Percentiles rank a stretch among this genome's conserved stretches.
Evolutionary conservation across 768 basidiomycete species (phyloP).

Genomic region (Amyloporia xantha): DNA sequence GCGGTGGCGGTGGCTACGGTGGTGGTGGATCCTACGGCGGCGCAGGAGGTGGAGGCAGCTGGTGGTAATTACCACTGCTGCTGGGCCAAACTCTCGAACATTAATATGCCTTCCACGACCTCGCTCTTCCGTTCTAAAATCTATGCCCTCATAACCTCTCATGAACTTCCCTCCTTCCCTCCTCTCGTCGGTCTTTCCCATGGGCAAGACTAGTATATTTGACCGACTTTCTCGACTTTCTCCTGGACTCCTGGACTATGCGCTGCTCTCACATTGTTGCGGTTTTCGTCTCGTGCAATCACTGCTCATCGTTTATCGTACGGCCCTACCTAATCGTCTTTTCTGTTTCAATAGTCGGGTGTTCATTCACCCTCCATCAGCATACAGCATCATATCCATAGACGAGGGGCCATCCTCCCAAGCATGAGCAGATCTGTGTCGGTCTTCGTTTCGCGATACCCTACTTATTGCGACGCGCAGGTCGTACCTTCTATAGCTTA

Average conservation of each 20-base stretch:
- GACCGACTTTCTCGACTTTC: constrained; percentile 16
- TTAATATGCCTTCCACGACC: constrained; percentile 2
- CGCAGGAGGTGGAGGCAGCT: constrained; percentile 27
- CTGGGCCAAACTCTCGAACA: neutral
- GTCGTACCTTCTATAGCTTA: constrained; percentile 40
- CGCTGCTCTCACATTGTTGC: constrained; percentile 54
- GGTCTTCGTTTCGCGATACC: constrained; percentile 50
- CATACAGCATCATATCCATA: constrained; percentile 26
- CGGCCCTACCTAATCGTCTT: constrained; percentile 35
- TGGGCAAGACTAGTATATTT: neutral
- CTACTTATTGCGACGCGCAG: constrained; percentile 42
- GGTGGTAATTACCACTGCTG: constrained; percentile 39
- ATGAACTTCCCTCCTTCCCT: too few relatives aligned
- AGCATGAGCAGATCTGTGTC: constrained; percentile 45
- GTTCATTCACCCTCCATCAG: constrained; percentile 11
- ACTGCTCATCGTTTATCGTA: constrained; percentile 41
- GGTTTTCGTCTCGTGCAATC: constrained; percentile 49
- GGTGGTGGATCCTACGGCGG: constrained; percentile 19
- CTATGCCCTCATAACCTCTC: neutral
- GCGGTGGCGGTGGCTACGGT: constrained; percentile 20
- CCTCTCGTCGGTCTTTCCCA: too few relatives aligned
- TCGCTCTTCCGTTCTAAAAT: constrained; percentile 4
- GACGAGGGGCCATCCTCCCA: constrained; percentile 36
- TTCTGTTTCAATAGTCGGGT: constrained; percentile 21
- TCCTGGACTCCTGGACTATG: constrained; percentile 16